phyloP scores from a whole-genome alignment of 495 filamentous ascomycete species.

The Penicillium verhagenii region DNA sequence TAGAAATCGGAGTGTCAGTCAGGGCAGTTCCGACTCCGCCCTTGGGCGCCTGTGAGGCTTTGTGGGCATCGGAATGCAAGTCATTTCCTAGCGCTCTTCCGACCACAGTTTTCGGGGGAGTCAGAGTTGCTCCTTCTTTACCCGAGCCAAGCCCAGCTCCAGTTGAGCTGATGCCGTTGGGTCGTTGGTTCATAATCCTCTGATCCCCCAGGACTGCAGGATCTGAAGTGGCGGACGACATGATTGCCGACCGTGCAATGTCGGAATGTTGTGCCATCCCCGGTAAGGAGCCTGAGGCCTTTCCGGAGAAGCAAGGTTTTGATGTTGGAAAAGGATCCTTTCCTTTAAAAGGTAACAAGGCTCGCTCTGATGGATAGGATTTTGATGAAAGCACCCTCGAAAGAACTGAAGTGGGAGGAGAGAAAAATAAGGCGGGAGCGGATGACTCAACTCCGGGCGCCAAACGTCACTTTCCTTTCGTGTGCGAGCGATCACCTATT shows the following conservation, averaged over 20 bases:
- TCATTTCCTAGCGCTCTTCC: constrained; percentile 49
- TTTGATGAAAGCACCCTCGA: constrained; percentile 1
- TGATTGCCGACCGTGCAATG: constrained; percentile 62
- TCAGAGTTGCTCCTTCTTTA: constrained; percentile 34
- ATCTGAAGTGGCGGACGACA: constrained; percentile 44
- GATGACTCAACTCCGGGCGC: constrained; percentile 23
- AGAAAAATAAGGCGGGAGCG: constrained; percentile 15
- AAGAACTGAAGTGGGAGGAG: constrained; percentile 13
- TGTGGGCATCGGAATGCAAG: constrained; percentile 48
- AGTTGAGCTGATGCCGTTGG: constrained; percentile 23
- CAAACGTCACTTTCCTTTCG: constrained; percentile 16
- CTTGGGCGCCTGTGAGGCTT: constrained; percentile 43
- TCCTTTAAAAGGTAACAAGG: background rate
- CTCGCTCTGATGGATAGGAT: background rate
- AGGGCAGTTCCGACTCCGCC: constrained; percentile 56
- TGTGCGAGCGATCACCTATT: background rate
- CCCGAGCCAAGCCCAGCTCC: constrained; percentile 27
- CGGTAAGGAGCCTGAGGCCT: constrained; percentile 2
- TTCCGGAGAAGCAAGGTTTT: background rate
- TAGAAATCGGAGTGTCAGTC: constrained; percentile 67
- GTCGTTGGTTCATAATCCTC: constrained; percentile 18
- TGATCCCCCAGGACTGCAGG: constrained; percentile 19
- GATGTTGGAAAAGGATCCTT: background rate
- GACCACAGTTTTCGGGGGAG: constrained; percentile 45
- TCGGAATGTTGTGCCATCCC: constrained; percentile 48